Evolutionary conservation across 116 monocot species (phyloP).

Genomic region (Trichopus zeylanicus): DNA sequence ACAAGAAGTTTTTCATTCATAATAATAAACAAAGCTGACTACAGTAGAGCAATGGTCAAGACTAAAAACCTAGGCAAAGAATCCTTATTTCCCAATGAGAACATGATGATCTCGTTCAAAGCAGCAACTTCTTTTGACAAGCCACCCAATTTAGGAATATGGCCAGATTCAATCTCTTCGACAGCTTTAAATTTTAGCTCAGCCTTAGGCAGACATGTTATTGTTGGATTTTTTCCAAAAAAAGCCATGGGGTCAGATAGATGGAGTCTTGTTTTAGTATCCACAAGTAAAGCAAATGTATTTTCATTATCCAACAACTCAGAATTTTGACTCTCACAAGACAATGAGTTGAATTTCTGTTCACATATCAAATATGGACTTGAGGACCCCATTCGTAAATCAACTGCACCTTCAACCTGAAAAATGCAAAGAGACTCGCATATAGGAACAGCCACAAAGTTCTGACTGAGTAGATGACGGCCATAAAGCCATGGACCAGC

Average conservation of each 20-base stretch:
- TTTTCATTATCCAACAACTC: slow-evolving; percentile 3
- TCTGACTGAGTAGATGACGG: slow-evolving; percentile 53
- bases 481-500: slow-evolving; percentile 49
- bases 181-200: not conserved
- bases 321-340: slow-evolving; percentile 2
- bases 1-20: no score
- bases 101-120: slow-evolving; percentile 65
- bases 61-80: slow-evolving; percentile 47
- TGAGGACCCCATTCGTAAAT: not conserved
- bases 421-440: slow-evolving; percentile 45
- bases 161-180: not conserved
- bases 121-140: slow-evolving; percentile 66
- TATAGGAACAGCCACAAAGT: slow-evolving; percentile 51
- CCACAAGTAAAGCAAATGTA: slow-evolving; percentile 32
- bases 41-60: not conserved
- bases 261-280: slow-evolving; percentile 47
- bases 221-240: not conserved
- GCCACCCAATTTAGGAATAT: slow-evolving; percentile 58
- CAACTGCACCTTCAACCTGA: slow-evolving; percentile 31
- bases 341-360: not conserved
- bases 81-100: slow-evolving; percentile 42
- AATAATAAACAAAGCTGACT: no score
- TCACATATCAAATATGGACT: slow-evolving; percentile 7
- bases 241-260: slow-evolving; percentile 23
- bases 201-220: no score